Conservation (phyloP, 1,284 basidiomycete genomes). For the Exobasidium cylindrosporum region DNA sequence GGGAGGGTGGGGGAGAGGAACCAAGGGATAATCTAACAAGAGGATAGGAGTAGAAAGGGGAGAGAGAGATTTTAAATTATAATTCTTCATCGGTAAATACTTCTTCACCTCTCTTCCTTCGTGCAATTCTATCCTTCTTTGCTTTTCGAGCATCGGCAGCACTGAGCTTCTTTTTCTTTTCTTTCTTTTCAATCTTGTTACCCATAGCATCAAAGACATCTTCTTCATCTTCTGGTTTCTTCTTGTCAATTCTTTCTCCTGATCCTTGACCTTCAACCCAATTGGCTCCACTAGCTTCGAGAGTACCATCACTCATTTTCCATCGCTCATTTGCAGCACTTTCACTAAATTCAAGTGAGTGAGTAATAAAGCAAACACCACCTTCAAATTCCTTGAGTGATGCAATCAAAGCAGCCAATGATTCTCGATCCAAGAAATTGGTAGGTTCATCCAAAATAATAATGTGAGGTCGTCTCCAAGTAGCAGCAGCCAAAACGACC, state of each 20-base stretch:
- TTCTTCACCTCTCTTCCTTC: slow-evolving; percentile 41
- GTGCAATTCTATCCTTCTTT: slow-evolving; percentile 38
- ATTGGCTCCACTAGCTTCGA: slow-evolving; percentile 65
- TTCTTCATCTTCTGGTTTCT: slow-evolving; percentile 48
- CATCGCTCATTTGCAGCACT: slow-evolving; percentile 53
- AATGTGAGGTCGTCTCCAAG: slow-evolving; percentile 54
- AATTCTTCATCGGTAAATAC: slow-evolving; percentile 15
- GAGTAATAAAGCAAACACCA: slow-evolving; percentile 54
- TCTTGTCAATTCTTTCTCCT: slow-evolving; percentile 46
- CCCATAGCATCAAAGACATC: slow-evolving; percentile 46
- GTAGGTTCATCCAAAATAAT: slow-evolving; percentile 55
- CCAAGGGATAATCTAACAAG: not conserved
- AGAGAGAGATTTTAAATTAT: not conserved
- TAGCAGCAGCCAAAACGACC: slow-evolving; percentile 54
- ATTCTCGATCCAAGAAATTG: slow-evolving; percentile 56
- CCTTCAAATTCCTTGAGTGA: slow-evolving; percentile 54
- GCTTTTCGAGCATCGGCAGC: slow-evolving; percentile 35
- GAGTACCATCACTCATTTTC: slow-evolving; percentile 47
- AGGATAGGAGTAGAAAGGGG: not conserved
- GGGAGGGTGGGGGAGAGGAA: too few species aligned
- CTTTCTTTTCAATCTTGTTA: slow-evolving; percentile 37
- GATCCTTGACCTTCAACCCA: slow-evolving; percentile 78
- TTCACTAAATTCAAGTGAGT: slow-evolving; percentile 53
- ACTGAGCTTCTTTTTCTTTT: slow-evolving; percentile 44
- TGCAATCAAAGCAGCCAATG: slow-evolving; percentile 54